Percentiles rank a stretch among this genome's conserved stretches.
phyloP scores from a whole-genome alignment of 2,329 filamentous ascomycete species.

The Bipolaris oryzae region DNA sequence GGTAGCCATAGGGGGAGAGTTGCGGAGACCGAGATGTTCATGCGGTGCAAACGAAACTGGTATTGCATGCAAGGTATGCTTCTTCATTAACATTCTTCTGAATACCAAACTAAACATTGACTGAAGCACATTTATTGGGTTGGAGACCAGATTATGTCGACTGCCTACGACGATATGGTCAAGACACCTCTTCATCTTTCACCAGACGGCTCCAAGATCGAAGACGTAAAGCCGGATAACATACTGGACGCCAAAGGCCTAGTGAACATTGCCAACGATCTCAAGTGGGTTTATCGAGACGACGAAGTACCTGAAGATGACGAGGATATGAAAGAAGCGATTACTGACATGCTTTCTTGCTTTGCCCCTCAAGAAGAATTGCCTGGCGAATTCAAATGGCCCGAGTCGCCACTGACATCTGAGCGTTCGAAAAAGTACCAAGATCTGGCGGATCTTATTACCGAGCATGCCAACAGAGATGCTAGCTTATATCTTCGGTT shows the following conservation, averaged over 20 bases:
- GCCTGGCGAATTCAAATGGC: slow-evolving; percentile 41
- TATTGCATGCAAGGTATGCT: slow-evolving; percentile 44
- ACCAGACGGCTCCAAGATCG: slow-evolving; percentile 42
- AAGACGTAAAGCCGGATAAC: slow-evolving; percentile 36
- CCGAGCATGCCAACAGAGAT: slow-evolving; percentile 35
- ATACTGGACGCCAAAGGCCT: slow-evolving; percentile 37
- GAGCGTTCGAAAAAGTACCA: slow-evolving; percentile 41
- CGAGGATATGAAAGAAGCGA: slow-evolving; percentile 40
- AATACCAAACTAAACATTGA: slow-evolving; percentile 6
- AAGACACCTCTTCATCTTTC: slow-evolving; percentile 38
- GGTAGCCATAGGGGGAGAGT: slow-evolving; percentile 39
- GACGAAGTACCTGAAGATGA: slow-evolving; percentile 32
- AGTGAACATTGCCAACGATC: slow-evolving; percentile 33
- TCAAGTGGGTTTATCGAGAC: slow-evolving; percentile 42
- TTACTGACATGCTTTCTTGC: slow-evolving; percentile 45
- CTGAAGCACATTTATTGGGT: slow-evolving; percentile 49
- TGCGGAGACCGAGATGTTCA: slow-evolving; percentile 38
- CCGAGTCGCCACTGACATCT: slow-evolving; percentile 33
- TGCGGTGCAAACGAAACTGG: slow-evolving; percentile 44
- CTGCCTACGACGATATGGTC: slow-evolving; percentile 27
- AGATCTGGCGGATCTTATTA: slow-evolving; percentile 38
- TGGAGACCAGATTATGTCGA: slow-evolving; percentile 42
- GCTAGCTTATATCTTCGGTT: slow-evolving; percentile 36
- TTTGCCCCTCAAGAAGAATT: slow-evolving; percentile 45
- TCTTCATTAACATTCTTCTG: neutral